Conservation (phyloP, 2,329 filamentous ascomycete genomes). For the Ophiostoma novo-ulmi region DNA sequence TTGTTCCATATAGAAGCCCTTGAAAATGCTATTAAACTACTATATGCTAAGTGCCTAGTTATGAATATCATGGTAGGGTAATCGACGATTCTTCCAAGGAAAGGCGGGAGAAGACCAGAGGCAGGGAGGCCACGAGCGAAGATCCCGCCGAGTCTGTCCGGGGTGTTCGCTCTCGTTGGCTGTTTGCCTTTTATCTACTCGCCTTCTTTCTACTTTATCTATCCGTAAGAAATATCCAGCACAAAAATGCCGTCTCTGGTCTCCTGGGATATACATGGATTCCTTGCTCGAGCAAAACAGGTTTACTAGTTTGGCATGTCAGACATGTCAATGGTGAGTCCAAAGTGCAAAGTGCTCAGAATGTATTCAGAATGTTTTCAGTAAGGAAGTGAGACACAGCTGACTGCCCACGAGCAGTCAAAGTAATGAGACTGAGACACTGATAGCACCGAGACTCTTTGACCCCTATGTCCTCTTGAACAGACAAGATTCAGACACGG, state of each 20-base stretch:
- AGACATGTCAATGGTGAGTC: background rate
- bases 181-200: too few relatives aligned
- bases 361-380: background rate
- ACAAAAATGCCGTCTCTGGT: conserved; percentile 1
- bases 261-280: conserved; percentile 12
- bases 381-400: background rate
- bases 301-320: background rate
- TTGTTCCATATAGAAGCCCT: background rate
- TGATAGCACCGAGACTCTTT: background rate
- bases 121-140: conserved; percentile 11
- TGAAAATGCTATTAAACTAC: background rate
- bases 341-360: too few relatives aligned
- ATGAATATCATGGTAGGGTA: background rate
- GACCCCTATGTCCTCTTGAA: background rate
- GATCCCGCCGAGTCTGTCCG: conserved; percentile 1
- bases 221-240: background rate
- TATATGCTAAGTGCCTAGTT: background rate
- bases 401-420: background rate
- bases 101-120: background rate
- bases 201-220: background rate
- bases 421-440: conserved; percentile 2
- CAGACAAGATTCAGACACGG: conserved; percentile 7
- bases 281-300: conserved; percentile 9
- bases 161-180: background rate
- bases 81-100: conserved; percentile 8